Conservation (phyloP, 2,329 filamentous ascomycete genomes). For the Apiospora hydei region DNA sequence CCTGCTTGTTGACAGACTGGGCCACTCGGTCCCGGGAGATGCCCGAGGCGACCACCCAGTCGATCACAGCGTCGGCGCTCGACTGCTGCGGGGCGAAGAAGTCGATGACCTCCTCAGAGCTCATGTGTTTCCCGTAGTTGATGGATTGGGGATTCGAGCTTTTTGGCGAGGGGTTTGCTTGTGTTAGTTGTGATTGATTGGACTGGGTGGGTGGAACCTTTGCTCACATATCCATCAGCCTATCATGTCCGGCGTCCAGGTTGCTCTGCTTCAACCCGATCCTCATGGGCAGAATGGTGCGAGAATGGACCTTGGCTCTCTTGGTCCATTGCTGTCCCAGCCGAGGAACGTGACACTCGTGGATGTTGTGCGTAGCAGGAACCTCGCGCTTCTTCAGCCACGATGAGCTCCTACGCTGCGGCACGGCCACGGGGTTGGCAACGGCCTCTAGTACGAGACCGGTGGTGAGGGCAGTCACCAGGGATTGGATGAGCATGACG, state of each 20-base stretch:
- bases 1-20: conserved; percentile 38
- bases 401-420: neutral
- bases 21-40: conserved; percentile 36
- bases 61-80: conserved; percentile 40
- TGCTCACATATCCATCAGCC: conserved; percentile 42
- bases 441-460: conserved; percentile 32
- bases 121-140: conserved; percentile 49
- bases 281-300: conserved; percentile 41
- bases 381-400: conserved; percentile 30
- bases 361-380: conserved; percentile 39
- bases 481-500: conserved; percentile 32
- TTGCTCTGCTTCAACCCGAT: conserved; percentile 43
- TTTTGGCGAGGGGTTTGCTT: neutral
- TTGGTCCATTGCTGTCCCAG: conserved; percentile 38
- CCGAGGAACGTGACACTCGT: conserved; percentile 41
- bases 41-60: conserved; percentile 43
- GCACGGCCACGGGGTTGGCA: conserved; percentile 29
- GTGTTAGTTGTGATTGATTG: neutral
- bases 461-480: conserved; percentile 31
- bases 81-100: conserved; percentile 46
- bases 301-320: conserved; percentile 34
- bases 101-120: conserved; percentile 44
- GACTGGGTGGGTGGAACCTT: no score
- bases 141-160: conserved; percentile 38
- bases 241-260: conserved; percentile 40